These are phyloP conservation scores for Aspergillus tamarii DNA, from an alignment of 2,329 filamentous ascomycete species.

Conservation along the genomic window DNA sequence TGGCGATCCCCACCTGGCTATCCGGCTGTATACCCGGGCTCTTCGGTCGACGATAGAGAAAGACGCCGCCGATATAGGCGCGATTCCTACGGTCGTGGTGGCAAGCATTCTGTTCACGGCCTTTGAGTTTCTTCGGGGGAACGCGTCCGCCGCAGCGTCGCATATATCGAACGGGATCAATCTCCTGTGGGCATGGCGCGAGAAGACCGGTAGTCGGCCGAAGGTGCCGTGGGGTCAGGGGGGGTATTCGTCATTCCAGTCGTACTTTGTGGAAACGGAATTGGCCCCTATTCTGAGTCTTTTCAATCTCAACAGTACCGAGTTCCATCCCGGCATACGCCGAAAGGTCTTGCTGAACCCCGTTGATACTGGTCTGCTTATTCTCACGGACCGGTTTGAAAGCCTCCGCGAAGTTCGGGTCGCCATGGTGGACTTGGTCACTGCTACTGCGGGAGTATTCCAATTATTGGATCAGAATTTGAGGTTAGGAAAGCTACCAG, in stretches of 20 bases:
- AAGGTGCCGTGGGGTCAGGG: constrained; percentile 1
- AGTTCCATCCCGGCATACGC: constrained; percentile 6
- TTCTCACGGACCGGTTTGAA: constrained; percentile 12
- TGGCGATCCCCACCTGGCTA: not conserved
- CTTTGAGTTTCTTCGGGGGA: constrained; percentile 54
- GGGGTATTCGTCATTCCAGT: constrained; percentile 6
- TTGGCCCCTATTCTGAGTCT: constrained; percentile 21
- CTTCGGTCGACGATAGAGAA: constrained; percentile 20
- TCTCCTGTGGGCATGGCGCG: constrained; percentile 19
- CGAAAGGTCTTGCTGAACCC: constrained; percentile 13
- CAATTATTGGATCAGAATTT: constrained; percentile 2
- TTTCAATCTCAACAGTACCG: constrained; percentile 19
- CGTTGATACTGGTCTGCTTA: constrained; percentile 1
- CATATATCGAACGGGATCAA: constrained; percentile 23
- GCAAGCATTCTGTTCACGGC: constrained; percentile 67
- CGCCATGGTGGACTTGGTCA: constrained; percentile 20
- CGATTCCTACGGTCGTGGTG: constrained; percentile 52
- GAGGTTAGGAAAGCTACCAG: not conserved
- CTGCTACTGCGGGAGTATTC: constrained; percentile 8
- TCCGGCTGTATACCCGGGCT: constrained; percentile 19
- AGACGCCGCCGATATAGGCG: constrained; percentile 53
- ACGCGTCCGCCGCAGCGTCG: constrained; percentile 29
- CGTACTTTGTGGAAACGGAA: constrained; percentile 22
- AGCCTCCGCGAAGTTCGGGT: constrained; percentile 16
- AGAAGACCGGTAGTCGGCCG: constrained; percentile 6